Evolutionary conservation across 2,329 filamentous ascomycete genomes (phyloP).

Genomic region (Colletotrichum phormii): DNA sequence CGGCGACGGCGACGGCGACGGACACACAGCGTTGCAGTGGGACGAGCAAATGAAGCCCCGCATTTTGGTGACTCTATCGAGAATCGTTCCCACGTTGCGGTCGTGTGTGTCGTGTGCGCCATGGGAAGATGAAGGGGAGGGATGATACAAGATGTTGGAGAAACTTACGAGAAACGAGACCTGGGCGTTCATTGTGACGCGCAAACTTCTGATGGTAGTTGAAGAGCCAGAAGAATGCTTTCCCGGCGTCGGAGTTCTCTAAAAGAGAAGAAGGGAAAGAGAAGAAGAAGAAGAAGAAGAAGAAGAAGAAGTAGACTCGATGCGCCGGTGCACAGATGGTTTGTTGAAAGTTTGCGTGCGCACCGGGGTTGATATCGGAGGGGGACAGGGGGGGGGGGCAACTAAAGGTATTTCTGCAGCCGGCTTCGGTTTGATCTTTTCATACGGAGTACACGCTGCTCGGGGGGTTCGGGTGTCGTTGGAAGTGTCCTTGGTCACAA

Average conservation of each 20-base stretch:
- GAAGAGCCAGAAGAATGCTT: slow-evolving; percentile 12
- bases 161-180: slow-evolving; percentile 62
- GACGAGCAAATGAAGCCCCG: slow-evolving; percentile 18
- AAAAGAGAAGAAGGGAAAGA: not conserved
- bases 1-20: not conserved
- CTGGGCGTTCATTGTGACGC: slow-evolving; percentile 64
- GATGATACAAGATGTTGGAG: not conserved
- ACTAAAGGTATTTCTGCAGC: slow-evolving; percentile 4
- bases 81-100: not conserved
- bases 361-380: slow-evolving; percentile 16
- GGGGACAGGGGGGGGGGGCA: not conserved
- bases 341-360: slow-evolving; percentile 4
- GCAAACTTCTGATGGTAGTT: slow-evolving; percentile 4
- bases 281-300: not conserved
- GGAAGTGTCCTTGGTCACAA: not conserved
- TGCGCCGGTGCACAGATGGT: slow-evolving; percentile 12
- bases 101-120: not conserved
- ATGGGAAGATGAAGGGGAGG: not conserved
- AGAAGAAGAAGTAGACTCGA: slow-evolving; percentile 11
- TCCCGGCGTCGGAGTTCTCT: not conserved
- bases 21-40: slow-evolving; percentile 11
- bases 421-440: slow-evolving; percentile 10
- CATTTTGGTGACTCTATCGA: slow-evolving; percentile 25
- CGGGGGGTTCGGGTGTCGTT: not conserved
- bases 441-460: slow-evolving; percentile 6